Conservation (phyloP, 2,329 filamentous ascomycete species). For the Sphaceloma murrayae region DNA sequence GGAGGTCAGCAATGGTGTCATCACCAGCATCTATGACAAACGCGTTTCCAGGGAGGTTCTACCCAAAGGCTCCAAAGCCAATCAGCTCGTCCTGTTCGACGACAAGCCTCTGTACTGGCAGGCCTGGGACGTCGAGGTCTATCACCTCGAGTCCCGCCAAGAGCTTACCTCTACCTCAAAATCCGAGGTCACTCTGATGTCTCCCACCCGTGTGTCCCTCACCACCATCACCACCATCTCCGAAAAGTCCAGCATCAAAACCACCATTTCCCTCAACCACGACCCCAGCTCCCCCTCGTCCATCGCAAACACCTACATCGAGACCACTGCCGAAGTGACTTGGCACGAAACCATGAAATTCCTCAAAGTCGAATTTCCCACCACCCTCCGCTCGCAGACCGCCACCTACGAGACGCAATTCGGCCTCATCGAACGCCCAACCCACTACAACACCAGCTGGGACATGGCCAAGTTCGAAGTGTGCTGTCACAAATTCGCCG, state of each 20-base stretch:
- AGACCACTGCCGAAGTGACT: constrained; percentile 78
- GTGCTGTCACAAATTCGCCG: constrained; percentile 89
- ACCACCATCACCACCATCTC: constrained; percentile 81
- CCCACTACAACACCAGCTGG: constrained; percentile 97
- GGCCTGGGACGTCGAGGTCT: constrained; percentile 97
- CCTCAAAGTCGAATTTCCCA: constrained; percentile 96
- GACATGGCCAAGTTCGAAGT: constrained; percentile 98
- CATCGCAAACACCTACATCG: constrained; percentile 49
- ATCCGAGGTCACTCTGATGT: constrained; percentile 61
- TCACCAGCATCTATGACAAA: constrained; percentile 76
- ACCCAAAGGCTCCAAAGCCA: constrained; percentile 62
- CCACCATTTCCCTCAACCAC: constrained; percentile 70
- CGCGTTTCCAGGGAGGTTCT: constrained; percentile 67
- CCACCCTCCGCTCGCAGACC: constrained; percentile 81
- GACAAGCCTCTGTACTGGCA: constrained; percentile 98
- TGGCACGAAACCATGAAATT: constrained; percentile 98
- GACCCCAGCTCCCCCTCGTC: constrained; percentile 43
- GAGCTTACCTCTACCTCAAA: constrained; percentile 56
- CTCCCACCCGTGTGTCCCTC: constrained; percentile 68
- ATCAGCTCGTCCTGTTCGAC: constrained; percentile 89
- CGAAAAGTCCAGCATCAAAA: constrained; percentile 74
- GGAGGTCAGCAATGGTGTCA: constrained; percentile 61
- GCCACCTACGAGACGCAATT: constrained; percentile 94
- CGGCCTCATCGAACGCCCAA: constrained; percentile 77
- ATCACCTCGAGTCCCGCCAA: constrained; percentile 76